phyloP scores from a whole-genome alignment of 331 rosid genomes.

The Acacia concinna region DNA sequence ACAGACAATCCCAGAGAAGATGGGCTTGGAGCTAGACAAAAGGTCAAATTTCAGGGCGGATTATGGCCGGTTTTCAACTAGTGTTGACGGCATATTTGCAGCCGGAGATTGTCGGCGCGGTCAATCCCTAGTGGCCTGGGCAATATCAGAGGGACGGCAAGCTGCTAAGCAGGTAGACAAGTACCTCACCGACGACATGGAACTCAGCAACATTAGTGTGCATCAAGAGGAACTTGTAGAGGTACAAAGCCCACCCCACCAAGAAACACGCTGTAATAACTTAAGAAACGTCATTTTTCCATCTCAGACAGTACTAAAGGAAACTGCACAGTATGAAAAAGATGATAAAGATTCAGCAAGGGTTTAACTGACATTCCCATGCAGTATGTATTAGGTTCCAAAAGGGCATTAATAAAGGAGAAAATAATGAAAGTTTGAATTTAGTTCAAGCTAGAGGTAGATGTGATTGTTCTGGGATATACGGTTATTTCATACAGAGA shows the following conservation, averaged over 20 bases:
- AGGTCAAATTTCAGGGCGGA: constrained; percentile 89
- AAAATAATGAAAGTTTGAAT: constrained; percentile 3
- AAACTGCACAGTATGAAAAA: constrained; percentile 22
- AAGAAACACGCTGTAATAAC: constrained; percentile 72
- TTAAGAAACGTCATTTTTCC: constrained; percentile 25
- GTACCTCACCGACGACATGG: constrained; percentile 46
- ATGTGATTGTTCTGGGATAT: constrained; percentile 1
- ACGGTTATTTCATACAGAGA: background rate
- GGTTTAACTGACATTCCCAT: constrained; percentile 14
- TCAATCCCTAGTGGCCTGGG: constrained; percentile 95
- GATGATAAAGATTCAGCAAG: constrained; percentile 8
- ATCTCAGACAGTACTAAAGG: constrained; percentile 8
- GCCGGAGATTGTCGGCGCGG: constrained; percentile 97
- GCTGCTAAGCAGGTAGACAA: constrained; percentile 79
- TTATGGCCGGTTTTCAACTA: constrained; percentile 86
- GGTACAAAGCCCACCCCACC: constrained; percentile 43
- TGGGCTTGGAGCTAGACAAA: constrained; percentile 77
- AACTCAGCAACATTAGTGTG: constrained; percentile 21
- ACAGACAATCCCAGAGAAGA: constrained; percentile 73
- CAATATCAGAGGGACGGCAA: constrained; percentile 92
- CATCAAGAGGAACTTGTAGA: constrained; percentile 39
- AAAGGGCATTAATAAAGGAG: constrained; percentile 20
- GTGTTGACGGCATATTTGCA: constrained; percentile 72
- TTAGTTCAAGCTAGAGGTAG: constrained; percentile 14
- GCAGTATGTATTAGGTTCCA: constrained; percentile 33